A percentile compares a stretch with the other conserved stretches of the same genome.
phyloP scores from a whole-genome alignment of 2,329 filamentous ascomycete genomes.

The Sporothrix luriei region DNA sequence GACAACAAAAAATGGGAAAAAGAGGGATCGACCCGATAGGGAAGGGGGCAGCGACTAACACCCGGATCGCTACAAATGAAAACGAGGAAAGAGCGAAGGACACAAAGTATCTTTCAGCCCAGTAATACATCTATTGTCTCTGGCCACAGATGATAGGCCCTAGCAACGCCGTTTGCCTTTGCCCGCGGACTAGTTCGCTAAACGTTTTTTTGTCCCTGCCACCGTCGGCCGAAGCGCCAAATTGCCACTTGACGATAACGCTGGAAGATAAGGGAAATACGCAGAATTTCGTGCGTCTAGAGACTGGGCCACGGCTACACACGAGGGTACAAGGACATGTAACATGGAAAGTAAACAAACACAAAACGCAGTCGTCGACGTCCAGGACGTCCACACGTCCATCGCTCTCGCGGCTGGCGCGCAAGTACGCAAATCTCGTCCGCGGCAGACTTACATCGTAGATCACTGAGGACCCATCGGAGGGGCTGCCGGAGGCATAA shows the following conservation, averaged over 20 bases:
- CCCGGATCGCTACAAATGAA: not conserved
- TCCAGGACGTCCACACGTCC: not conserved
- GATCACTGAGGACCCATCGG: not conserved
- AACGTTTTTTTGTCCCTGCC: not conserved
- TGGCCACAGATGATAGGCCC: constrained; percentile 14
- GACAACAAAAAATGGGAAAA: not conserved
- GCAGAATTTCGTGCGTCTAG: not conserved
- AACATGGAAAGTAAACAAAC: too few relatives aligned
- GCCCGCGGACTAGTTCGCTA: constrained; percentile 15
- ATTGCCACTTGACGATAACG: constrained; percentile 25
- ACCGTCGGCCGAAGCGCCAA: not conserved
- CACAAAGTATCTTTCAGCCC: constrained; percentile 1
- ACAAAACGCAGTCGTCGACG: not conserved
- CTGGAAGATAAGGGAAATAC: not conserved
- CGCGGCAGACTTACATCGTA: constrained; percentile 2
- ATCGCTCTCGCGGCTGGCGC: constrained; percentile 5
- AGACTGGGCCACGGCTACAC: not conserved
- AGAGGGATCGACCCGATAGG: constrained; percentile 12
- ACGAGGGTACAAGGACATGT: too few relatives aligned
- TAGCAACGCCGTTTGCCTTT: constrained; percentile 2
- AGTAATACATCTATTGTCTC: not conserved
- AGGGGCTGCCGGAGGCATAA: not conserved
- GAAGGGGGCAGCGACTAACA: constrained; percentile 18
- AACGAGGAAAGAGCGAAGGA: not conserved
- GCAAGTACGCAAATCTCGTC: constrained; percentile 10